Evolutionary conservation across 768 basidiomycete genomes (phyloP).

Genomic region (Lepiota brunneoincarnata): DNA sequence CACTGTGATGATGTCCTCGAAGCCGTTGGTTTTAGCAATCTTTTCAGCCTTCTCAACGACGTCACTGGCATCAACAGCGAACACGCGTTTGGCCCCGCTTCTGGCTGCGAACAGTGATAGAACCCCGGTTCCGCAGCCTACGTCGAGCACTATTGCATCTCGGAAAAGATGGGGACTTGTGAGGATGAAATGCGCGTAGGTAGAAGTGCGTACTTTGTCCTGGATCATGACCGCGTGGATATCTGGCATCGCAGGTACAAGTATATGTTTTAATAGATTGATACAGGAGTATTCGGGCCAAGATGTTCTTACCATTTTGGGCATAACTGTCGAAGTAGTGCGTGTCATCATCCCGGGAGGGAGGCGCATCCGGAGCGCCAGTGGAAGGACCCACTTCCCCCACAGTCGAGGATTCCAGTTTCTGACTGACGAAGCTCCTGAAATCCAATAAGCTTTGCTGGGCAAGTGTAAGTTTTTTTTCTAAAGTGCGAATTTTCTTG

Average conservation of each 20-base stretch:
- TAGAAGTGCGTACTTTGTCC: constrained; percentile 90
- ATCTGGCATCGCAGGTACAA: constrained; percentile 42
- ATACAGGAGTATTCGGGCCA: neutral
- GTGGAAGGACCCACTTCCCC: constrained; percentile 34
- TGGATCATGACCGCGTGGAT: constrained; percentile 97
- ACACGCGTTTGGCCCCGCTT: constrained; percentile 86
- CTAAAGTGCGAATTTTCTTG: constrained; percentile 54
- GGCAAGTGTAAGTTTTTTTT: constrained; percentile 58
- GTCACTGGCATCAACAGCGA: constrained; percentile 88
- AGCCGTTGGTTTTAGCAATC: constrained; percentile 75
- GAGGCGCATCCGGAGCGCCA: constrained; percentile 18
- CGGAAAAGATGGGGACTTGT: constrained; percentile 78
- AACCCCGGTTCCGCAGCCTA: constrained; percentile 95
- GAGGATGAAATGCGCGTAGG: constrained; percentile 90
- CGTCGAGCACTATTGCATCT: constrained; percentile 87
- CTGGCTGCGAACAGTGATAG: constrained; percentile 87
- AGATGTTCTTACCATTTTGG: constrained; percentile 64
- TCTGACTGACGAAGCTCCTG: constrained; percentile 50
- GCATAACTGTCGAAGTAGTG: constrained; percentile 94
- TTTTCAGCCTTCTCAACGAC: constrained; percentile 75
- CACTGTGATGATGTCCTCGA: constrained; percentile 77
- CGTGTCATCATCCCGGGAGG: constrained; percentile 79
- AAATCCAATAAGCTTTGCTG: constrained; percentile 64
- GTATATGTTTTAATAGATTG: constrained; percentile 1
- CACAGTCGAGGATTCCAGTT: constrained; percentile 45